Conservation (phyloP, 2,329 filamentous ascomycete genomes). For the Diatrype stigma region DNA sequence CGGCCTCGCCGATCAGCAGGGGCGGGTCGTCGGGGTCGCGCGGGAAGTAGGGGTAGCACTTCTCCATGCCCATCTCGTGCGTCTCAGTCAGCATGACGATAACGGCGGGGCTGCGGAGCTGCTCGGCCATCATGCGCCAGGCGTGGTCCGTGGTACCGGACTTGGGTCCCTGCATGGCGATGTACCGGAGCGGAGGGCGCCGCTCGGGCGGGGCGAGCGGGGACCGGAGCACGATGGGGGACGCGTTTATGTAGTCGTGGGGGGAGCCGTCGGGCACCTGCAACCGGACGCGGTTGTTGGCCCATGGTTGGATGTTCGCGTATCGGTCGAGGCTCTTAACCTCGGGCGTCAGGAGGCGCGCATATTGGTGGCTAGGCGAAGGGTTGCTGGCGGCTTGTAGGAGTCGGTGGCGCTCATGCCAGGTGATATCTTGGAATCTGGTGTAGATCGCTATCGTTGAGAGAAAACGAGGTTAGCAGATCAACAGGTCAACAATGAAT, state of each 20-base stretch:
- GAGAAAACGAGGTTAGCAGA: conserved; percentile 7
- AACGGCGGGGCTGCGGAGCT: conserved; percentile 66
- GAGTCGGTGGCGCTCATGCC: conserved; percentile 48
- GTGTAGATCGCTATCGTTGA: conserved; percentile 39
- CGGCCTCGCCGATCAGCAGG: conserved; percentile 56
- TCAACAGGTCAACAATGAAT: conserved; percentile 1
- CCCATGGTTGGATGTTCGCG: conserved; percentile 84
- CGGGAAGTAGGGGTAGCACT: conserved; percentile 89
- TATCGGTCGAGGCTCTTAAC: conserved; percentile 74
- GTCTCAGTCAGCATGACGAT: conserved; percentile 95
- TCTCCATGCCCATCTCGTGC: conserved; percentile 70
- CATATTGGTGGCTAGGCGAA: conserved; percentile 34
- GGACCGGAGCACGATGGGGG: conserved; percentile 57
- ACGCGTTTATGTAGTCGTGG: conserved; percentile 84
- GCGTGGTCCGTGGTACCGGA: conserved; percentile 71
- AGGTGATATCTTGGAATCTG: conserved; percentile 51
- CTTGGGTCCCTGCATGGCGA: conserved; percentile 92
- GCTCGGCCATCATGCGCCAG: conserved; percentile 93
- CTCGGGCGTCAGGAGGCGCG: conserved; percentile 53
- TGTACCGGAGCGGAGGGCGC: conserved; percentile 58
- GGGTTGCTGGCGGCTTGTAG: conserved; percentile 35
- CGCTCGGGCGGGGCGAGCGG: conserved; percentile 30
- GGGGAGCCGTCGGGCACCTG: conserved; percentile 68
- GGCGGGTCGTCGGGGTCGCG: conserved; percentile 46
- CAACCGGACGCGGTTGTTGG: conserved; percentile 78